These are phyloP conservation scores for Lactifluus subvellereus DNA, from an alignment of 768 basidiomycete genomes.

Conservation along the genomic window DNA sequence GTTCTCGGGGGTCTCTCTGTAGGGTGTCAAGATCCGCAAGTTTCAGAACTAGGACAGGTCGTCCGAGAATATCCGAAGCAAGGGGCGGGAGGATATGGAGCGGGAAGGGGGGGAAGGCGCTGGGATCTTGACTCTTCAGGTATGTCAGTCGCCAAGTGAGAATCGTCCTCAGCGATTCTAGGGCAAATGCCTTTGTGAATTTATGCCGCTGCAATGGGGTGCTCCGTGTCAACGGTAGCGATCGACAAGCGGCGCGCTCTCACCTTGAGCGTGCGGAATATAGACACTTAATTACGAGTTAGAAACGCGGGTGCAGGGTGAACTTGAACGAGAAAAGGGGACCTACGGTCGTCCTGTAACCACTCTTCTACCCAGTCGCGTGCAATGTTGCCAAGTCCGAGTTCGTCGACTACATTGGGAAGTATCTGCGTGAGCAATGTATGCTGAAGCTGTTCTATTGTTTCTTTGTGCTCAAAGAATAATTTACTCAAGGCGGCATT, in stretches of 20 bases:
- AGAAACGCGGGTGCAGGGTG: not conserved
- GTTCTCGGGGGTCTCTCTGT: constrained; percentile 39
- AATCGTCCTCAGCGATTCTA: constrained; percentile 51
- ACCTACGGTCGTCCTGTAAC: constrained; percentile 61
- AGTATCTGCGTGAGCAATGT: constrained; percentile 52
- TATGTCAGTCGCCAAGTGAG: constrained; percentile 49
- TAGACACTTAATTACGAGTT: constrained; percentile 22
- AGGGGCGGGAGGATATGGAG: constrained; percentile 42
- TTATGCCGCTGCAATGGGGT: constrained; percentile 49
- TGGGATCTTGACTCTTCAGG: constrained; percentile 14
- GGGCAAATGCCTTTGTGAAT: constrained; percentile 55
- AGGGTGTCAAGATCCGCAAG: constrained; percentile 39
- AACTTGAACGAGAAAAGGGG: not conserved
- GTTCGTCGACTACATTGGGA: constrained; percentile 54
- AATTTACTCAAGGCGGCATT: constrained; percentile 43
- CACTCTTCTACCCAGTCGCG: constrained; percentile 52
- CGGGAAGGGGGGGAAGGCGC: constrained; percentile 22
- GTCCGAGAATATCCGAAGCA: constrained; percentile 54
- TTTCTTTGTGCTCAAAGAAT: constrained; percentile 45
- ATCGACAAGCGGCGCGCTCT: not conserved
- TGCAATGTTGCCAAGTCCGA: constrained; percentile 43
- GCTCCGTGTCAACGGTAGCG: constrained; percentile 11
- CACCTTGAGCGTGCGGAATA: constrained; percentile 48
- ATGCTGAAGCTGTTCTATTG: constrained; percentile 43
- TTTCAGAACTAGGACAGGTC: constrained; percentile 57